Percentiles rank a stretch among this genome's conserved stretches.
Conservation (phyloP, 805 yeast species). For the Kurtzmaniella cleridarum region DNA sequence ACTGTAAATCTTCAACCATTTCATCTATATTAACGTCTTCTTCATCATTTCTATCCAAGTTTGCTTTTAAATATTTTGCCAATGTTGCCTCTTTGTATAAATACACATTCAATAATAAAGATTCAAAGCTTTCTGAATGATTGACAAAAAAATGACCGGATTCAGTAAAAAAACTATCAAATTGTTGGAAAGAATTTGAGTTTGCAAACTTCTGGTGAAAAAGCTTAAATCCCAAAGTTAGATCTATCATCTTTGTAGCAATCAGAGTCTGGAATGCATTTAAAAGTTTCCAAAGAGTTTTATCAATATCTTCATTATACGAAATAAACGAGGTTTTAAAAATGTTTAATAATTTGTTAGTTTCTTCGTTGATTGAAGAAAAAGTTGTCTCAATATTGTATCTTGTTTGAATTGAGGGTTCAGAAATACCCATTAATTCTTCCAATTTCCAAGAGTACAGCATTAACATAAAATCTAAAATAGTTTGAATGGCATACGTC, state of each 20-base stretch:
- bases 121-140: conserved; percentile 20
- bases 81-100: conserved; percentile 44
- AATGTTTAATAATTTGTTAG: conserved; percentile 1
- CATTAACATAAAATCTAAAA: conserved; percentile 22
- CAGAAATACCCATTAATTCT: conserved; percentile 18
- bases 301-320: conserved; percentile 7
- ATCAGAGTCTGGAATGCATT: conserved; percentile 19
- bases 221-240: conserved; percentile 25
- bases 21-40: conserved; percentile 43
- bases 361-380: background rate
- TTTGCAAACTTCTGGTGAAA: conserved; percentile 26
- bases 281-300: conserved; percentile 12
- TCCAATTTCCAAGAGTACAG: conserved; percentile 32
- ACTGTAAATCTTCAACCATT: conserved; percentile 6
- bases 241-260: conserved; percentile 25
- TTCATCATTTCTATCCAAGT: conserved; percentile 46
- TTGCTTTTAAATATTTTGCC: conserved; percentile 29
- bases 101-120: conserved; percentile 36
- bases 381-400: conserved; percentile 15
- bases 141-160: conserved; percentile 15
- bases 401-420: conserved; percentile 14
- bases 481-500: conserved; percentile 10
- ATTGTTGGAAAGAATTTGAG: conserved; percentile 23
- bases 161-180: conserved; percentile 26
- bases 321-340: conserved; percentile 1